A percentile compares a stretch with the other conserved stretches of the same genome.
phyloP scores from a whole-genome alignment of 2,329 filamentous ascomycete species.

The Fusarium clavum region DNA sequence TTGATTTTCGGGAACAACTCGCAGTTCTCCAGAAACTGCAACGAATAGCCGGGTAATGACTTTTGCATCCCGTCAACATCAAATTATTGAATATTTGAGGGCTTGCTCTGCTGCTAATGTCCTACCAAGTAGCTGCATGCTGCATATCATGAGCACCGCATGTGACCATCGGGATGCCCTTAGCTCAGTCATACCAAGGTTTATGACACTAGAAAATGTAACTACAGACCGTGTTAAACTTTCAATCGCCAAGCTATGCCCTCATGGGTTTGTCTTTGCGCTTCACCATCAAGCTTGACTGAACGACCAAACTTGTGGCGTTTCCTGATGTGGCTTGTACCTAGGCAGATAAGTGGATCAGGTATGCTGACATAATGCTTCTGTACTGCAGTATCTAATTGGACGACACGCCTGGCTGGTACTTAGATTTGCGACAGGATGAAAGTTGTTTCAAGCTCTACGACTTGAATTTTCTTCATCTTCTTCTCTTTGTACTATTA shows the following conservation, averaged over 20 bases:
- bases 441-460: slow-evolving; percentile 17
- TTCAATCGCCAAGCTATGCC: not conserved
- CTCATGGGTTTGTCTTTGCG: slow-evolving; percentile 9
- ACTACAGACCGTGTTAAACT: not conserved
- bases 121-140: slow-evolving; percentile 20
- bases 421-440: slow-evolving; percentile 41
- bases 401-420: slow-evolving; percentile 17
- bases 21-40: not conserved
- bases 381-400: slow-evolving; percentile 17
- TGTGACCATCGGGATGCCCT: slow-evolving; percentile 1
- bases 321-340: slow-evolving; percentile 12
- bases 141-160: slow-evolving; percentile 28
- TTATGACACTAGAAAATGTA: not conserved
- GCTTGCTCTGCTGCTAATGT: not conserved
- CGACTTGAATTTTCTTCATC: slow-evolving; percentile 14
- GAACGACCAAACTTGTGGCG: slow-evolving; percentile 5
- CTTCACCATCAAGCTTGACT: slow-evolving; percentile 5
- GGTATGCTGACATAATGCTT: slow-evolving; percentile 38
- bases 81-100: not conserved
- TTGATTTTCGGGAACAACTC: not conserved
- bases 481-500: not conserved
- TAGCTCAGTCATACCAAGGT: not conserved
- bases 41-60: too few species aligned
- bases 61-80: not conserved
- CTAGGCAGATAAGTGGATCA: slow-evolving; percentile 1